These are phyloP conservation scores for Ormosia emarginata DNA, from an alignment of 306 rosid genomes.

Conservation along the genomic window DNA sequence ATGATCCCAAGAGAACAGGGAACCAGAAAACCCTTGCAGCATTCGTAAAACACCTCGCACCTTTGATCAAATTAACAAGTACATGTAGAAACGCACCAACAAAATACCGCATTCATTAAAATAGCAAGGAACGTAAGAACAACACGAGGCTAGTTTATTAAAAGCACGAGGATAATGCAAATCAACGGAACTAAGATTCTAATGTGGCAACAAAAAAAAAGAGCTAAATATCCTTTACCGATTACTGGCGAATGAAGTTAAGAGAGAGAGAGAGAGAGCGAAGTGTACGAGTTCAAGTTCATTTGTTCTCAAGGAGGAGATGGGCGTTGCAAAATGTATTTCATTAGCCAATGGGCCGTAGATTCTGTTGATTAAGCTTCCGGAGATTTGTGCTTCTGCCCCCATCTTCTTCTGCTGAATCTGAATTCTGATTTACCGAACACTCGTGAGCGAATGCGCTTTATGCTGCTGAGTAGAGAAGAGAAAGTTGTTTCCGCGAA, in stretches of 20 bases:
- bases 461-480: not conserved
- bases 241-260: not conserved
- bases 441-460: not conserved
- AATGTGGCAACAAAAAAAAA: not conserved
- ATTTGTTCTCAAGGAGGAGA: slow-evolving; percentile 57
- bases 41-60: slow-evolving; percentile 86
- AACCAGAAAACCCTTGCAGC: slow-evolving; percentile 81
- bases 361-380: slow-evolving; percentile 58
- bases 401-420: slow-evolving; percentile 49
- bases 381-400: slow-evolving; percentile 41
- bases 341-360: slow-evolving; percentile 54
- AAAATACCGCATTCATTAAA: not conserved
- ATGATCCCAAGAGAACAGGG: slow-evolving; percentile 68
- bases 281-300: slow-evolving; percentile 69
- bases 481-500: not conserved
- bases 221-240: not conserved
- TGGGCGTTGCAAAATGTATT: slow-evolving; percentile 65
- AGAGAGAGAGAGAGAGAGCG: not conserved
- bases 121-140: not conserved
- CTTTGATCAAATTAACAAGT: slow-evolving; percentile 34
- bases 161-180: not conserved
- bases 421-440: not conserved
- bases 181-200: not conserved
- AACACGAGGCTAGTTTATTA: not conserved
- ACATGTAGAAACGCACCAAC: not conserved